These are phyloP conservation scores for Xylariaceae sp. DNA, from an alignment of 2,329 filamentous ascomycete genomes.

Conservation along the genomic window DNA sequence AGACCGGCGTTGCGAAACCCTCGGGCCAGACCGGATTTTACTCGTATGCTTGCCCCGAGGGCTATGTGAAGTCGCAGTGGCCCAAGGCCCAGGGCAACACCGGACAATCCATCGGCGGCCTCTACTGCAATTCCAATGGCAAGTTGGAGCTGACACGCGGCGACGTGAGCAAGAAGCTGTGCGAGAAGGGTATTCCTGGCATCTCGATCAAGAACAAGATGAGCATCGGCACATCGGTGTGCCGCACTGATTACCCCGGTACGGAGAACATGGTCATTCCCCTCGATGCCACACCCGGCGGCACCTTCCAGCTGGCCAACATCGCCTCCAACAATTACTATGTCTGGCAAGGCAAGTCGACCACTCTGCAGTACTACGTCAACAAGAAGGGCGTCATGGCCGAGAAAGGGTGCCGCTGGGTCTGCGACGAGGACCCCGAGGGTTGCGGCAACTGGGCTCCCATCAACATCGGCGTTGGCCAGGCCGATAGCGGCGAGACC, in stretches of 20 bases:
- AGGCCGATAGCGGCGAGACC: slow-evolving; percentile 52
- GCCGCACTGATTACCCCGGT: slow-evolving; percentile 95
- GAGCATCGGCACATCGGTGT: slow-evolving; percentile 61
- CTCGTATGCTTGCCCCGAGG: slow-evolving; percentile 87
- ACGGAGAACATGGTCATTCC: slow-evolving; percentile 85
- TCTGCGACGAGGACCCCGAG: slow-evolving; percentile 40
- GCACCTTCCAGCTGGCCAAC: slow-evolving; percentile 63
- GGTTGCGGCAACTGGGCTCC: slow-evolving; percentile 81
- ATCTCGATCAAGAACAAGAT: slow-evolving; percentile 75
- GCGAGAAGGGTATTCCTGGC: slow-evolving; percentile 64
- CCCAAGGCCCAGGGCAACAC: slow-evolving; percentile 69
- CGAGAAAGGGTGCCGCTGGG: slow-evolving; percentile 72
- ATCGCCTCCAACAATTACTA: slow-evolving; percentile 70
- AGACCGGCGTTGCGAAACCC: slow-evolving; percentile 51
- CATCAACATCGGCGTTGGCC: slow-evolving; percentile 76
- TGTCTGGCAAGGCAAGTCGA: slow-evolving; percentile 65
- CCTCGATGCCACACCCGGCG: slow-evolving; percentile 55
- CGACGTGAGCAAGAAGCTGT: slow-evolving; percentile 59
- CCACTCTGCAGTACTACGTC: slow-evolving; percentile 94
- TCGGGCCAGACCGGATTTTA: slow-evolving; percentile 66
- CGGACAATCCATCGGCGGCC: slow-evolving; percentile 80
- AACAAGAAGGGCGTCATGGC: slow-evolving; percentile 70
- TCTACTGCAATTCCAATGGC: slow-evolving; percentile 68
- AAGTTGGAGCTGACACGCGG: slow-evolving; percentile 73
- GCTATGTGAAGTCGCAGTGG: slow-evolving; percentile 92